Evolutionary conservation across 768 basidiomycete genomes (phyloP).

Genomic region (Auricularia auricula-judae): DNA sequence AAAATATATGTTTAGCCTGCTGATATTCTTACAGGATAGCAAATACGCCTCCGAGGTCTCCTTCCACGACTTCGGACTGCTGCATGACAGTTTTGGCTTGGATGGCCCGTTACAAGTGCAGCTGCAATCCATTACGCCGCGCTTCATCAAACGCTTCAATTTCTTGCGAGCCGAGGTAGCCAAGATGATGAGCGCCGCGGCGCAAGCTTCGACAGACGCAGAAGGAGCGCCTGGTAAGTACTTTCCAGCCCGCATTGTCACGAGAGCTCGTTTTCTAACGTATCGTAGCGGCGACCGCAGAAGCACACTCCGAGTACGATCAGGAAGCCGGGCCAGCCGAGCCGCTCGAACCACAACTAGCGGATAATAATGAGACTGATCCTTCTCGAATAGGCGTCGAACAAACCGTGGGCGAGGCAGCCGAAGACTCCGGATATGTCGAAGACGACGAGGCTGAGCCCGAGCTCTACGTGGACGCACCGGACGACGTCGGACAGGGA

Average conservation of each 20-base stretch:
- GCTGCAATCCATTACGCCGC: background rate
- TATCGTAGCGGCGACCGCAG: no score
- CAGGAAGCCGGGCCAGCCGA: no score
- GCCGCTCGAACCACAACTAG: no score
- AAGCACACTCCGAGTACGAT: no score
- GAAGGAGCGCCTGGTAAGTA: background rate
- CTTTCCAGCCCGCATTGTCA: background rate
- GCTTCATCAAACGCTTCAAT: background rate
- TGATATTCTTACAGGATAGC: slow-evolving; percentile 25
- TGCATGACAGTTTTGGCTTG: background rate
- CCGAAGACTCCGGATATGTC: background rate
- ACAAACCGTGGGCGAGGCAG: no score
- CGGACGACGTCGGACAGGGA: background rate
- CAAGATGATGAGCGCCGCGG: background rate
- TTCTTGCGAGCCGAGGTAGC: background rate
- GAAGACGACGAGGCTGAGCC: background rate
- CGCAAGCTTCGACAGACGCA: background rate
- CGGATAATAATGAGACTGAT: no score
- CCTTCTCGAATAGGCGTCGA: no score
- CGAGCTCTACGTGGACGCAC: background rate
- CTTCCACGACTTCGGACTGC: background rate
- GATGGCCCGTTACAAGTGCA: background rate
- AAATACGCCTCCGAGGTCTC: background rate
- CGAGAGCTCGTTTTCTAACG: no score
- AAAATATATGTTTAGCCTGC: background rate